Conservation (phyloP, 129 eudicot species). For the Deinandra increscens region DNA sequence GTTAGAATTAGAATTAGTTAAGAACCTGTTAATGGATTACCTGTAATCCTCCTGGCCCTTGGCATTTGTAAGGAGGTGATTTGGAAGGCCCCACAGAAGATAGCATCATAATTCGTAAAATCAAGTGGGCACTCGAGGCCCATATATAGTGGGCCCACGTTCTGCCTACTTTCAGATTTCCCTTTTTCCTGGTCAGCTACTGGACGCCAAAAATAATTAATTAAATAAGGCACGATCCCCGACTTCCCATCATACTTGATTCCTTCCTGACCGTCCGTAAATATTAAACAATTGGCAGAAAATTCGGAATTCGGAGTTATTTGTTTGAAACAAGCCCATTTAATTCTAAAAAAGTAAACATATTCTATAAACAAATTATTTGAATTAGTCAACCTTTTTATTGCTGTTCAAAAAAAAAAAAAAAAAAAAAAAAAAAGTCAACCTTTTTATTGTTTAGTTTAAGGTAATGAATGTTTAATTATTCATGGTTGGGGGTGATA, state of each 20-base stretch:
- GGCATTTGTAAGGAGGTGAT: too few species aligned
- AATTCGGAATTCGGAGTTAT: neutral
- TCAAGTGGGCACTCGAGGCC: constrained; percentile 1
- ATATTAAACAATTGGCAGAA: neutral
- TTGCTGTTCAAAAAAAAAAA: too few species aligned
- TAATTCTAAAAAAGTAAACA: neutral
- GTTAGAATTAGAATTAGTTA: too few species aligned
- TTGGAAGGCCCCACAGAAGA: constrained; percentile 23
- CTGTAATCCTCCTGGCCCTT: too few species aligned
- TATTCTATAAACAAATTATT: neutral
- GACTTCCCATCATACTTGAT: constrained; percentile 1
- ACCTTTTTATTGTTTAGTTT: neutral
- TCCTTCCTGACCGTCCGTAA: neutral
- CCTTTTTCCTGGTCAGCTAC: constrained; percentile 21
- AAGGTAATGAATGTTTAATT: too few species aligned
- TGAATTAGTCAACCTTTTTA: neutral
- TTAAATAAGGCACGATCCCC: constrained; percentile 2
- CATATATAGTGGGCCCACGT: constrained; percentile 17
- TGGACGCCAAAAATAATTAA: constrained; percentile 8
- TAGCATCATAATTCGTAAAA: constrained; percentile 13
- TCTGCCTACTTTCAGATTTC: constrained; percentile 9
- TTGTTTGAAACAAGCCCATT: neutral
- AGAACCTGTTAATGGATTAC: too few species aligned
- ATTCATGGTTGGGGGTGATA: too few species aligned
- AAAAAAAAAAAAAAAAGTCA: too few species aligned